phyloP scores from a whole-genome alignment of 768 basidiomycete species.

The Candolleomyces aberdarensis region DNA sequence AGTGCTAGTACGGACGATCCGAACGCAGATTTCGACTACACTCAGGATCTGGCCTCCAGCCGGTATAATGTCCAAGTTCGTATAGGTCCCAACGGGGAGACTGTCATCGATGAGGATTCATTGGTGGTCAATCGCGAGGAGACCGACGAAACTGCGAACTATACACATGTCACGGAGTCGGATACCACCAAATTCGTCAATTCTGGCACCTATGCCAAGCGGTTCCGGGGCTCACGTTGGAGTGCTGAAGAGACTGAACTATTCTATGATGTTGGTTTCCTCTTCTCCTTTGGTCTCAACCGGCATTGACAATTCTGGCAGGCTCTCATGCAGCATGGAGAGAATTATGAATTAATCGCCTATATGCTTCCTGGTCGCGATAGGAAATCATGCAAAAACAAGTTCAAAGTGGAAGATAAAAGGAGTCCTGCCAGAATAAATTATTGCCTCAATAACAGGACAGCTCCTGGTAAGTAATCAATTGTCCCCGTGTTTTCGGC shows the following conservation, averaged over 20 bases:
- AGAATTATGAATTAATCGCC: constrained; percentile 91
- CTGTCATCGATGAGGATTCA: constrained; percentile 83
- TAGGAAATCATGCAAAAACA: constrained; percentile 87
- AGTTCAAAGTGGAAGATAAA: constrained; percentile 89
- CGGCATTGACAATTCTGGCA: constrained; percentile 27
- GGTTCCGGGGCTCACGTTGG: constrained; percentile 83
- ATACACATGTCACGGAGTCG: constrained; percentile 78
- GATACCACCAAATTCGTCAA: constrained; percentile 86
- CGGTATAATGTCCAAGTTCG: constrained; percentile 84
- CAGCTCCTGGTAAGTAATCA: constrained; percentile 63
- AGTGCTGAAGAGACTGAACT: constrained; percentile 85
- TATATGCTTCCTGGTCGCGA: constrained; percentile 82
- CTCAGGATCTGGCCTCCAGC: constrained; percentile 59
- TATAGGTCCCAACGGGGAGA: constrained; percentile 83
- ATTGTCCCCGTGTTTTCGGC: background rate
- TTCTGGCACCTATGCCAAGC: constrained; percentile 76
- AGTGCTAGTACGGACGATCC: constrained; percentile 38
- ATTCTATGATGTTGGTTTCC: constrained; percentile 71
- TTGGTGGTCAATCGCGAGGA: constrained; percentile 76
- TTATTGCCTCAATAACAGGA: constrained; percentile 67
- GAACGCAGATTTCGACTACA: constrained; percentile 68
- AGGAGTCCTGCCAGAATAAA: constrained; percentile 75
- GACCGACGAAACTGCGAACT: constrained; percentile 61
- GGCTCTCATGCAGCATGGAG: constrained; percentile 88
- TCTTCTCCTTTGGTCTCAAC: background rate